Percentiles rank a stretch among this genome's conserved stretches.
phyloP scores from a whole-genome alignment of 2,329 filamentous ascomycete genomes.

The Ophiostoma tasmaniense region DNA sequence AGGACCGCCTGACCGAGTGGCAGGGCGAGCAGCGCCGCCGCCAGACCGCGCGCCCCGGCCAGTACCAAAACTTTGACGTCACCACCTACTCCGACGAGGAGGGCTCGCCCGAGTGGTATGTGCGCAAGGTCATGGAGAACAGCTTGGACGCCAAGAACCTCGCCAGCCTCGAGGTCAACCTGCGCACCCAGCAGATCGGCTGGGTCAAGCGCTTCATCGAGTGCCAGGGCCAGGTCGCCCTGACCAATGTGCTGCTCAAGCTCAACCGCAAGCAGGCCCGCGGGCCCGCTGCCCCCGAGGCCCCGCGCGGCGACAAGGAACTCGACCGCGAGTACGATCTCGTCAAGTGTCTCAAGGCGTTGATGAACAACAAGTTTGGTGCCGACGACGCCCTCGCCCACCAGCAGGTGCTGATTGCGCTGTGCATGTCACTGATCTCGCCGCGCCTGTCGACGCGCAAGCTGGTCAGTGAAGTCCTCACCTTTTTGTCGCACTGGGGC shows the following conservation, averaged over 20 bases:
- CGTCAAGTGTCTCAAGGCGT: slow-evolving; percentile 89
- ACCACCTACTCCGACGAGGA: slow-evolving; percentile 82
- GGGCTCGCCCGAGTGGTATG: slow-evolving; percentile 95
- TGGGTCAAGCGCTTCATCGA: slow-evolving; percentile 98
- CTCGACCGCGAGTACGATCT: slow-evolving; percentile 93
- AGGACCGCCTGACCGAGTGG: slow-evolving; percentile 86
- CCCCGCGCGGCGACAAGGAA: slow-evolving; percentile 60
- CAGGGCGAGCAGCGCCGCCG: slow-evolving; percentile 89
- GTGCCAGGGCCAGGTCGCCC: slow-evolving; percentile 89
- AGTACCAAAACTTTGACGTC: slow-evolving; percentile 61
- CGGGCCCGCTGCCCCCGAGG: slow-evolving; percentile 57
- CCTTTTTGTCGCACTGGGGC: slow-evolving; percentile 92
- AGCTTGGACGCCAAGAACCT: slow-evolving; percentile 85
- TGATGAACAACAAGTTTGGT: slow-evolving; percentile 99
- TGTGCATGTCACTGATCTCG: slow-evolving; percentile 80
- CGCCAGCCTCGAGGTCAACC: slow-evolving; percentile 84
- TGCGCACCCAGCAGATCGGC: slow-evolving; percentile 91
- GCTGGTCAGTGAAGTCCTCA: slow-evolving; percentile 89
- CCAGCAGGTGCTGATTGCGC: slow-evolving; percentile 79
- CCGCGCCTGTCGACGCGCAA: slow-evolving; percentile 86
- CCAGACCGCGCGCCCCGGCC: slow-evolving; percentile 62
- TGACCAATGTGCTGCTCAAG: slow-evolving; percentile 88
- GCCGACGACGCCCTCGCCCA: slow-evolving; percentile 90
- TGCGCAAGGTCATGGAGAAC: slow-evolving; percentile 93
- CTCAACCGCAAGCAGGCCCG: slow-evolving; percentile 80